phyloP scores from a whole-genome alignment of 1,284 basidiomycete species.

The Chalciporus sp. region DNA sequence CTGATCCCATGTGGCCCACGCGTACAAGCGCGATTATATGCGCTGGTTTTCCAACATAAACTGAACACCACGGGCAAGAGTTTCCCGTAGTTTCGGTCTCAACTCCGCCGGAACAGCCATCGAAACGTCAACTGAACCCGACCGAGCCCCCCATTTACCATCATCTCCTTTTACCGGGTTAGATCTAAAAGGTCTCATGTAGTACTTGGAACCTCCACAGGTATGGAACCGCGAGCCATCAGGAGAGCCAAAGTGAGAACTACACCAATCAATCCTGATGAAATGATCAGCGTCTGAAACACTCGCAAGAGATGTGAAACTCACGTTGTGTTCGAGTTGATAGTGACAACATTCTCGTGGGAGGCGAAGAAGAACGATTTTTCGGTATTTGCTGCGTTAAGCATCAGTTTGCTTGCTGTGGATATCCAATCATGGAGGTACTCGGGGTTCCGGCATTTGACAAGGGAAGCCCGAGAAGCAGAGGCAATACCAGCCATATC shows the following conservation, averaged over 20 bases:
- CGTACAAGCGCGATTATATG: background rate
- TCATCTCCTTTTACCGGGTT: constrained; percentile 27
- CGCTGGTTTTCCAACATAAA: constrained; percentile 9
- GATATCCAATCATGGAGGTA: constrained; percentile 31
- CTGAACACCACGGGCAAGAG: constrained; percentile 16
- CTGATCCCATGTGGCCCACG: no score
- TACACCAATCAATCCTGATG: constrained; percentile 31
- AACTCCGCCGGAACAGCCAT: constrained; percentile 24
- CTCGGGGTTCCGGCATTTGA: constrained; percentile 17
- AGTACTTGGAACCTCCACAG: constrained; percentile 23
- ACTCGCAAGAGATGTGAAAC: constrained; percentile 2
- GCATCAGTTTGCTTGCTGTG: constrained; percentile 32
- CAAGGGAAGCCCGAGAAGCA: constrained; percentile 30
- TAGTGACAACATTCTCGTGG: constrained; percentile 17
- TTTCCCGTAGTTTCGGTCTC: constrained; percentile 18
- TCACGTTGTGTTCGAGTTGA: constrained; percentile 38
- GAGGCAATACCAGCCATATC: constrained; percentile 24
- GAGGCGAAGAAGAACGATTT: constrained; percentile 24
- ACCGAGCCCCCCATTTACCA: constrained; percentile 20
- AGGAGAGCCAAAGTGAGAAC: constrained; percentile 35
- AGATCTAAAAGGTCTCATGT: constrained; percentile 34
- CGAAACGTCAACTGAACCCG: constrained; percentile 24
- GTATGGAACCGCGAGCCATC: constrained; percentile 27
- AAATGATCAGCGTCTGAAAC: background rate
- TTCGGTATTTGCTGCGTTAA: constrained; percentile 25